A percentile compares a stretch with the other conserved stretches of the same genome.
These are phyloP conservation scores for Babesia ovata DNA, from an alignment of 169 alveolate genomes.

Conservation along the genomic window DNA sequence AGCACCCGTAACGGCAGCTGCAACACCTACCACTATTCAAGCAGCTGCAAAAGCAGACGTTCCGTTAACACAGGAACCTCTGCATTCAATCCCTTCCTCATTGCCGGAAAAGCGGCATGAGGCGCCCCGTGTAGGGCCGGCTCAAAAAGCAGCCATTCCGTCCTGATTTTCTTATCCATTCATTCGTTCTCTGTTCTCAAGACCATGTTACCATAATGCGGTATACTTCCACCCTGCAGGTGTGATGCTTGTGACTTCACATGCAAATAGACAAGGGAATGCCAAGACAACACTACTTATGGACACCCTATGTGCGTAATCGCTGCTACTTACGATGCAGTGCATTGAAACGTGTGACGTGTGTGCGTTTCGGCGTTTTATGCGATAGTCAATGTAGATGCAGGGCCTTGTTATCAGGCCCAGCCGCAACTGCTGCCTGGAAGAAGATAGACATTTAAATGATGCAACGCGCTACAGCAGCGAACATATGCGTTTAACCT, in stretches of 20 bases:
- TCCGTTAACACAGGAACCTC: neutral
- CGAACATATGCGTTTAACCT: conserved; percentile 61
- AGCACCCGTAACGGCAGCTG: neutral
- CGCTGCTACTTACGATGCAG: neutral
- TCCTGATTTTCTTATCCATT: neutral
- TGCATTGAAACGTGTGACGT: neutral
- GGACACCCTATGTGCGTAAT: neutral
- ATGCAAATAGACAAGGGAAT: too few species aligned
- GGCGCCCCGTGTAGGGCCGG: neutral
- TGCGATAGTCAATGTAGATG: too few species aligned
- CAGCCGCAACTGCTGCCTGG: too few species aligned
- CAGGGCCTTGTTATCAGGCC: too few species aligned
- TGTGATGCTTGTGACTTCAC: too few species aligned
- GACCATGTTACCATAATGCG: too few species aligned
- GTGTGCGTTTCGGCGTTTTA: neutral
- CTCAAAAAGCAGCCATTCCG: neutral
- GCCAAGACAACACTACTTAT: neutral
- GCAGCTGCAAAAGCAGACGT: neutral
- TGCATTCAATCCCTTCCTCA: neutral
- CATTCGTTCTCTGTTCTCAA: too few species aligned
- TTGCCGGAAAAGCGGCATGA: neutral
- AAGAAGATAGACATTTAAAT: too few species aligned
- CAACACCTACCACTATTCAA: neutral
- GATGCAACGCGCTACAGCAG: conserved; percentile 15
- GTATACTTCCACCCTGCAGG: too few species aligned